A percentile compares a stretch with the other conserved stretches of the same genome.
Evolutionary conservation across 768 basidiomycete genomes (phyloP).

Genomic region (Clitopilus passeckerianus): DNA sequence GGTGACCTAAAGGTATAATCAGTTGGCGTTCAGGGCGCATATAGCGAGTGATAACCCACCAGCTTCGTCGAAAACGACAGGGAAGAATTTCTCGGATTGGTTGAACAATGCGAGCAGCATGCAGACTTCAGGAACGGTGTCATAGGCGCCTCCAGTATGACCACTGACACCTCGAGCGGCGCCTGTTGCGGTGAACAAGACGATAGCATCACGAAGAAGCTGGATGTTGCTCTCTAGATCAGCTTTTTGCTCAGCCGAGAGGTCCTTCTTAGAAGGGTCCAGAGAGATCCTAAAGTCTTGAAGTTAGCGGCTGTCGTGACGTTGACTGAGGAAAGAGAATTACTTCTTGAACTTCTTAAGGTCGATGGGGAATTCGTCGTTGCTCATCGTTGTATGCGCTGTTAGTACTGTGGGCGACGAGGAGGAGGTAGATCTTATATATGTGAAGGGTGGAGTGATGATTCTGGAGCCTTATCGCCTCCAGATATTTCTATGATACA

Average conservation of each 20-base stretch:
- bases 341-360: slow-evolving; percentile 74
- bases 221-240: slow-evolving; percentile 67
- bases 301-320: not conserved
- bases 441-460: slow-evolving; percentile 5
- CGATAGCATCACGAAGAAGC: slow-evolving; percentile 79
- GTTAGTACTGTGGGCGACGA: slow-evolving; percentile 28
- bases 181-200: slow-evolving; percentile 83
- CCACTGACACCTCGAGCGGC: slow-evolving; percentile 84
- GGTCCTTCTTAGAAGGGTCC: slow-evolving; percentile 60
- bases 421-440: slow-evolving; percentile 13
- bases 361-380: slow-evolving; percentile 64
- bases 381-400: slow-evolving; percentile 16
- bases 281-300: slow-evolving; percentile 50
- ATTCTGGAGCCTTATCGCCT: not conserved
- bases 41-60: slow-evolving; percentile 37
- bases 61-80: slow-evolving; percentile 77
- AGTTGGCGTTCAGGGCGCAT: slow-evolving; percentile 3
- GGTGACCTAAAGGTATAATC: slow-evolving; percentile 52
- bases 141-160: slow-evolving; percentile 72
- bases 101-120: slow-evolving; percentile 74
- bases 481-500: not conserved
- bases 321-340: slow-evolving; percentile 5
- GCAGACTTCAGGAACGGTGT: slow-evolving; percentile 83
- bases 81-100: slow-evolving; percentile 54
- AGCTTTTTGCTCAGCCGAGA: slow-evolving; percentile 58